These are phyloP conservation scores for Ammopiptanthus mongolicus DNA, from an alignment of 306 rosid genomes.

Conservation along the genomic window DNA sequence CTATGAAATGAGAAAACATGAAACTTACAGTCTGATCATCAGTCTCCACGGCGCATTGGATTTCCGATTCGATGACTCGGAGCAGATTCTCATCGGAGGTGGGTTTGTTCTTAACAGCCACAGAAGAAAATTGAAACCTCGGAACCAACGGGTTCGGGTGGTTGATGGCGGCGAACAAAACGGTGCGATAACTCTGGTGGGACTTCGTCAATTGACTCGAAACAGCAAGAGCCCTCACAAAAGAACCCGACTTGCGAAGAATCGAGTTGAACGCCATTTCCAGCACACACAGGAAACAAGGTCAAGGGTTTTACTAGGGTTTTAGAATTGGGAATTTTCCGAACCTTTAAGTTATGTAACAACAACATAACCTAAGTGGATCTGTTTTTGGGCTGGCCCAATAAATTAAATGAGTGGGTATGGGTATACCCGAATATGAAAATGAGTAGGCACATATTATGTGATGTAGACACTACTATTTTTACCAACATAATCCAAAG, in stretches of 20 bases:
- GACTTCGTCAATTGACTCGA: slow-evolving; percentile 32
- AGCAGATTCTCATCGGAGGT: slow-evolving; percentile 53
- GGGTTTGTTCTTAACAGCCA: slow-evolving; percentile 31
- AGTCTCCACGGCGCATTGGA: slow-evolving; percentile 50
- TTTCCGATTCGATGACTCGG: slow-evolving; percentile 64
- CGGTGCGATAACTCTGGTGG: slow-evolving; percentile 31
- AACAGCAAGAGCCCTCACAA: slow-evolving; percentile 41
- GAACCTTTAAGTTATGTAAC: not conserved
- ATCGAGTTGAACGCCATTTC: slow-evolving; percentile 66
- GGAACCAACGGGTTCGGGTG: slow-evolving; percentile 25
- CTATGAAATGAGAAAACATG: not conserved
- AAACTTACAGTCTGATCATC: slow-evolving; percentile 55
- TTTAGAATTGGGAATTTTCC: not conserved
- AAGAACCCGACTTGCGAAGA: slow-evolving; percentile 60
- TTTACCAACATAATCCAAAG: too few species aligned
- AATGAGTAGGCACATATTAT: too few species aligned
- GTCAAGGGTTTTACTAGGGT: slow-evolving; percentile 33
- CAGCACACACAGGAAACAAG: not conserved
- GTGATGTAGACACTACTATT: too few species aligned
- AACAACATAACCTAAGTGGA: not conserved
- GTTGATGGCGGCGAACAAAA: slow-evolving; percentile 33
- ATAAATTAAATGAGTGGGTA: not conserved
- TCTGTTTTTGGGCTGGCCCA: not conserved
- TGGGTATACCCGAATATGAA: not conserved
- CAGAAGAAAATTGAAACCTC: slow-evolving; percentile 43